Conservation (phyloP, 1,139 yeast species). For the Nadsonia commutata region DNA sequence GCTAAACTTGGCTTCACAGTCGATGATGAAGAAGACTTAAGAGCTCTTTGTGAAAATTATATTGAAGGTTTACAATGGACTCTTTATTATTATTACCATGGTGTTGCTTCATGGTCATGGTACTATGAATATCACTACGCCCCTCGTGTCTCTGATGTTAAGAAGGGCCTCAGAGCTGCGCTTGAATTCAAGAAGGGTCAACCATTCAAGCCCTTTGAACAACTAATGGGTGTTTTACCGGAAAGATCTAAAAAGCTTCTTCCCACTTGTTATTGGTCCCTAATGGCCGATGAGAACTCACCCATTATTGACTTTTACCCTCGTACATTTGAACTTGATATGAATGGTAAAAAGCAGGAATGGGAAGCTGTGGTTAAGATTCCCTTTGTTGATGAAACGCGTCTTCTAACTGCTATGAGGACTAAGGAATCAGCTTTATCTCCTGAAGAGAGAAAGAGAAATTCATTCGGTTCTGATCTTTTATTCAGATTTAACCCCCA, state of each 20-base stretch:
- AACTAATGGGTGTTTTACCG: slow-evolving; percentile 95
- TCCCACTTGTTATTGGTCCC: slow-evolving; percentile 61
- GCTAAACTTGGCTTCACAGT: slow-evolving; percentile 60
- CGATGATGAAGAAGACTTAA: slow-evolving; percentile 36
- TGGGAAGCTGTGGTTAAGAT: slow-evolving; percentile 99
- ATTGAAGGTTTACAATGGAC: slow-evolving; percentile 96
- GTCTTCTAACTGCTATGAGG: slow-evolving; percentile 56
- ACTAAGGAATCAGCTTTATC: slow-evolving; percentile 45
- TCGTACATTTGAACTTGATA: slow-evolving; percentile 73
- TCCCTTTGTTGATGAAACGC: slow-evolving; percentile 77
- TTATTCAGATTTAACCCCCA: slow-evolving; percentile 67
- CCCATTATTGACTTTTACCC: slow-evolving; percentile 90
- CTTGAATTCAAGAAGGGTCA: slow-evolving; percentile 52
- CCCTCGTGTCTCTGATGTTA: slow-evolving; percentile 80
- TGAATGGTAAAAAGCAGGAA: slow-evolving; percentile 88
- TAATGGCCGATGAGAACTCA: slow-evolving; percentile 81
- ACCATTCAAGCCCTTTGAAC: slow-evolving; percentile 91
- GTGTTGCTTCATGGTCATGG: slow-evolving; percentile 94
- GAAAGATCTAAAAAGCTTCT: slow-evolving; percentile 74
- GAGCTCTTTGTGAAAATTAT: slow-evolving; percentile 58
- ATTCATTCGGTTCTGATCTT: slow-evolving; percentile 56
- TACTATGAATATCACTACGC: slow-evolving; percentile 78
- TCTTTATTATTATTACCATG: slow-evolving; percentile 72
- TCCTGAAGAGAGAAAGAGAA: slow-evolving; percentile 58
- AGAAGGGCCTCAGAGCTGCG: slow-evolving; percentile 44